Percentiles rank a stretch among this genome's conserved stretches.
Conservation (phyloP, 129 eudicot species). For the Solidago caesia region DNA sequence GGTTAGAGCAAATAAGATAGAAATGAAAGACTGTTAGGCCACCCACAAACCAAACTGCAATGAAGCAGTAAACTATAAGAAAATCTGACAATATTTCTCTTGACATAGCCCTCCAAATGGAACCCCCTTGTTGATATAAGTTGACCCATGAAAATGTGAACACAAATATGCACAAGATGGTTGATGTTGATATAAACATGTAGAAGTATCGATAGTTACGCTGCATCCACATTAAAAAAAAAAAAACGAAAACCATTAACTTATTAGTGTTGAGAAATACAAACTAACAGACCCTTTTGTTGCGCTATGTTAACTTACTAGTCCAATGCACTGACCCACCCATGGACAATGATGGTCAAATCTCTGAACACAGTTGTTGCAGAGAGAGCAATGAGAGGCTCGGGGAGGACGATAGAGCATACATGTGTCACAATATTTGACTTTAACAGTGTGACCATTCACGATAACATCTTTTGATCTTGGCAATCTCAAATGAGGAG, state of each 20-base stretch:
- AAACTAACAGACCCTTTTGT: neutral
- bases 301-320: slow-evolving; percentile 51
- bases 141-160: slow-evolving; percentile 65
- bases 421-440: slow-evolving; percentile 93
- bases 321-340: slow-evolving; percentile 99
- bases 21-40: slow-evolving; percentile 85
- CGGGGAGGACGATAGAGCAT: slow-evolving; percentile 96
- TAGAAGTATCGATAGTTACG: slow-evolving; percentile 94
- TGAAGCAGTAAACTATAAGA: slow-evolving; percentile 81
- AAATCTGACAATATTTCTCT: slow-evolving; percentile 68
- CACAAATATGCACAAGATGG: slow-evolving; percentile 79
- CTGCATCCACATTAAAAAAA: slow-evolving; percentile 50
- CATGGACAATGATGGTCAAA: slow-evolving; percentile 99
- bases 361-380: slow-evolving; percentile 90
- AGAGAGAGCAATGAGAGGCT: slow-evolving; percentile 92
- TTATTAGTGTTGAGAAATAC: neutral
- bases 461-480: slow-evolving; percentile 67
- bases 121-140: slow-evolving; percentile 35
- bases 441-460: slow-evolving; percentile 69
- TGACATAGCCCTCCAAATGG: slow-evolving; percentile 53
- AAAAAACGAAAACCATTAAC: neutral
- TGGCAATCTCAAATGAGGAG: slow-evolving; percentile 69
- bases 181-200: slow-evolving; percentile 87
- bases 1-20: slow-evolving; percentile 84
- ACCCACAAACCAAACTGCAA: slow-evolving; percentile 94